Conservation (phyloP, 495 filamentous ascomycete genomes). For the Usnea hakonensis region DNA sequence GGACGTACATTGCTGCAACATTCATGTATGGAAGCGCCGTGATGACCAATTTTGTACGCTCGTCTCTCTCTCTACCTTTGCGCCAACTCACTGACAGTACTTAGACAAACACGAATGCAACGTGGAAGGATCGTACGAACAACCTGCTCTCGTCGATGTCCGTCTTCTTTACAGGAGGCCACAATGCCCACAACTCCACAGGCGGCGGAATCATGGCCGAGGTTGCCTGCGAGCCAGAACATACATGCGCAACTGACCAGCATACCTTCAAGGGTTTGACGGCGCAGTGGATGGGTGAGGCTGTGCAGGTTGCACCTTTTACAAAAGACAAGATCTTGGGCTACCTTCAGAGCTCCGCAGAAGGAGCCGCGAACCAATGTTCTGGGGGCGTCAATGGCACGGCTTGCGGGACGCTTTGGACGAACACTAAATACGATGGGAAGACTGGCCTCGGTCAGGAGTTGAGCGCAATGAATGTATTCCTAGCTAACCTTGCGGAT, state of each 20-base stretch:
- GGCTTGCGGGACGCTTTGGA: constrained; percentile 47
- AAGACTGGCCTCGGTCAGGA: constrained; percentile 52
- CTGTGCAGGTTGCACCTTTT: constrained; percentile 58
- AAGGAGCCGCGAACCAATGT: constrained; percentile 56
- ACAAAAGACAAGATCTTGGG: constrained; percentile 49
- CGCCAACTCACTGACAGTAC: constrained; percentile 13
- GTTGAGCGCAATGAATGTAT: constrained; percentile 60
- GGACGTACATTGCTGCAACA: constrained; percentile 69
- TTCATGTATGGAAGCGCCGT: constrained; percentile 65
- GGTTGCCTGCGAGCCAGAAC: constrained; percentile 58
- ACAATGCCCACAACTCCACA: constrained; percentile 7
- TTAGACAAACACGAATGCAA: constrained; percentile 36
- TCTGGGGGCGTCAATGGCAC: constrained; percentile 43
- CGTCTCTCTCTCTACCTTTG: neutral
- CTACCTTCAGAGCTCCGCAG: constrained; percentile 46
- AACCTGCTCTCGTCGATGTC: constrained; percentile 47
- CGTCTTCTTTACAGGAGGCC: constrained; percentile 50
- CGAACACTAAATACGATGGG: constrained; percentile 39
- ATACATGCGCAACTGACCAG: constrained; percentile 63
- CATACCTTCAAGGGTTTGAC: constrained; percentile 70
- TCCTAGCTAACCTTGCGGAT: constrained; percentile 38
- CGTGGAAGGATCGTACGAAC: constrained; percentile 51
- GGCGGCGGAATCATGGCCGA: constrained; percentile 47
- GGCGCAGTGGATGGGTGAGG: constrained; percentile 59
- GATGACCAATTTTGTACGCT: constrained; percentile 64